Percentiles rank a stretch among this genome's conserved stretches.
Conservation (phyloP, 208 protist species). For the Wallacemonas rigidus region DNA sequence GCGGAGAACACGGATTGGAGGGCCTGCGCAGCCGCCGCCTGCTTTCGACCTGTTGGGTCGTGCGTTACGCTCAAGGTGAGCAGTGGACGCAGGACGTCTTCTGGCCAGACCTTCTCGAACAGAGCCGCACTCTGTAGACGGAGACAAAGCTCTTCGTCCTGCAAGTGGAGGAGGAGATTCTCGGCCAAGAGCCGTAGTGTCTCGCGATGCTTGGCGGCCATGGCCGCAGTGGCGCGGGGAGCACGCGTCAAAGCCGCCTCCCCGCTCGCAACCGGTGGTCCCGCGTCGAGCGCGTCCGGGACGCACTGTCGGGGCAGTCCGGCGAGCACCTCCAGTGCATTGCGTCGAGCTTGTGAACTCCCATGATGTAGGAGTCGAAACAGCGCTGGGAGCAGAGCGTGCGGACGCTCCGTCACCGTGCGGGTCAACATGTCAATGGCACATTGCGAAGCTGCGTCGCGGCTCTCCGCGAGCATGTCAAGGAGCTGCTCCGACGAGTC, state of each 20-base stretch:
- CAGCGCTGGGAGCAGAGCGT: constrained; percentile 68
- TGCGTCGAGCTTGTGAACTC: constrained; percentile 47
- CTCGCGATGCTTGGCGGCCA: constrained; percentile 31
- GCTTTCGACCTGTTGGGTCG: constrained; percentile 51
- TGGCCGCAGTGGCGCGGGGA: not conserved
- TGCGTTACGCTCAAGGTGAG: constrained; percentile 51
- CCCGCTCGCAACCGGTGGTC: not conserved
- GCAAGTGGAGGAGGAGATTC: constrained; percentile 68
- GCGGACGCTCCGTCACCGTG: constrained; percentile 58
- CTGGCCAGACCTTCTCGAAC: constrained; percentile 76
- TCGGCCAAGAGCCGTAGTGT: constrained; percentile 69
- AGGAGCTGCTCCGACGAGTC: constrained; percentile 77
- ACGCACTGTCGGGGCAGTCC: constrained; percentile 43
- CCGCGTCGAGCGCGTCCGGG: not conserved
- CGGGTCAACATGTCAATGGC: constrained; percentile 63
- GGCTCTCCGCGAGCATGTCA: constrained; percentile 59
- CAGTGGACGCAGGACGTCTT: constrained; percentile 72
- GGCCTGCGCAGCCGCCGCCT: constrained; percentile 47
- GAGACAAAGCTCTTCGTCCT: constrained; percentile 78
- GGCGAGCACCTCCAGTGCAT: constrained; percentile 72
- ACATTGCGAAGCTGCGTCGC: constrained; percentile 73
- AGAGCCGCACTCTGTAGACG: constrained; percentile 65
- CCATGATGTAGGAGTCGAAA: constrained; percentile 74
- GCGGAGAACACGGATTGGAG: constrained; percentile 53
- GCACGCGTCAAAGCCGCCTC: not conserved